Percentiles rank a stretch among this genome's conserved stretches.
phyloP scores from a whole-genome alignment of 2,329 filamentous ascomycete species.

The Aschersonia sp. region DNA sequence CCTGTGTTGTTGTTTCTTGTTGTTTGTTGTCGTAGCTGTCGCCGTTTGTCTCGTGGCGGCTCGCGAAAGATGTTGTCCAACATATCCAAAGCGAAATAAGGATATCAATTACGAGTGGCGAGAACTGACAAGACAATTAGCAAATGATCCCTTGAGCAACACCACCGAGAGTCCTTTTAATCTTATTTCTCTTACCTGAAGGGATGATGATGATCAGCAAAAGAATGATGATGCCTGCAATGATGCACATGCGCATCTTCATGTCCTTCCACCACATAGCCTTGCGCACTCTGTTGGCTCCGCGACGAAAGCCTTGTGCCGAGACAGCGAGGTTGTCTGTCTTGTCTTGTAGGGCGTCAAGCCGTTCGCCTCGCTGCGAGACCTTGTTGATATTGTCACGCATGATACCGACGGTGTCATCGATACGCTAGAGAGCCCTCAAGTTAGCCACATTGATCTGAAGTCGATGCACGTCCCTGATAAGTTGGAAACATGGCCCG shows the following conservation, averaged over 20 bases:
- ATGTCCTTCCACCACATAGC: conserved; percentile 99
- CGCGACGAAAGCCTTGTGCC: conserved; percentile 88
- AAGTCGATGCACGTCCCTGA: background rate
- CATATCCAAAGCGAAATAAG: background rate
- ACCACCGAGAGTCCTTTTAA: background rate
- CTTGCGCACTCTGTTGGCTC: conserved; percentile 90
- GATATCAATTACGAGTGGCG: conserved; percentile 17
- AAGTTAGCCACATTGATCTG: background rate
- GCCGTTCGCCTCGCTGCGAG: conserved; percentile 77
- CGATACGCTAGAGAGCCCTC: conserved; percentile 62
- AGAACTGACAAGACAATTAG: conserved; percentile 14
- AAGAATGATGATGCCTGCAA: conserved; percentile 80
- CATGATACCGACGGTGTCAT: conserved; percentile 91
- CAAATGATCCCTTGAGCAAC: background rate
- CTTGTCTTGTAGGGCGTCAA: conserved; percentile 85
- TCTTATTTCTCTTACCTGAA: conserved; percentile 42
- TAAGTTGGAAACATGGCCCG: background rate
- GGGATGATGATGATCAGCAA: conserved; percentile 92
- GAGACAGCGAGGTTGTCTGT: conserved; percentile 87
- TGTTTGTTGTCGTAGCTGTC: background rate
- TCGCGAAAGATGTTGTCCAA: background rate
- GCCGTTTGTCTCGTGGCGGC: too few relatives aligned
- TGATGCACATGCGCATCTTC: conserved; percentile 99
- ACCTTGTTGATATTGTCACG: conserved; percentile 96
- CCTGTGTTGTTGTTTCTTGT: background rate